Conservation (phyloP, 2,329 filamentous ascomycete genomes). For the Aspergillus aculeatinus region DNA sequence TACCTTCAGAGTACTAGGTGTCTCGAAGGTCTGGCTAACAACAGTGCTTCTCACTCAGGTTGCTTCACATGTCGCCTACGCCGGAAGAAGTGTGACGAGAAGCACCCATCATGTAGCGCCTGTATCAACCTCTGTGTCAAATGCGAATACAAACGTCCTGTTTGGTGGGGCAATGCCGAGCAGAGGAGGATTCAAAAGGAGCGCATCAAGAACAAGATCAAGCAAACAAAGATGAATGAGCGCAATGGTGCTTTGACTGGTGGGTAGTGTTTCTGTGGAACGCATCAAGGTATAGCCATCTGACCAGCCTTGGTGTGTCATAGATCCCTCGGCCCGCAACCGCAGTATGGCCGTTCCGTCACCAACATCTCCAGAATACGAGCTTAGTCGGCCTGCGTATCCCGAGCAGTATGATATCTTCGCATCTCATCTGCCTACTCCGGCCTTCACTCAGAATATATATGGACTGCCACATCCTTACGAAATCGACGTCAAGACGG, state of each 20-base stretch:
- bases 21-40: background rate
- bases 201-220: conserved; percentile 94
- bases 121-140: conserved; percentile 72
- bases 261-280: conserved; percentile 16
- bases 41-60: conserved; percentile 42
- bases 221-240: conserved; percentile 90
- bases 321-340: conserved; percentile 18
- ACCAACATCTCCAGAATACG: conserved; percentile 63
- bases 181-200: conserved; percentile 85
- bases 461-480: conserved; percentile 69
- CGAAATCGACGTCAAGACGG: conserved; percentile 94
- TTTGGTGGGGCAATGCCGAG: conserved; percentile 97
- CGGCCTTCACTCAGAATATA: conserved; percentile 59
- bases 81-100: conserved; percentile 69
- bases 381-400: conserved; percentile 68
- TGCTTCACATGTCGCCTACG: conserved; percentile 68
- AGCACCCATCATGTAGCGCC: conserved; percentile 62
- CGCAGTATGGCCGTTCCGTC: conserved; percentile 46
- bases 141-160: conserved; percentile 94
- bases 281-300: background rate
- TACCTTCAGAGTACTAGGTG: background rate
- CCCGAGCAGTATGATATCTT: conserved; percentile 45
- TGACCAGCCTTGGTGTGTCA: conserved; percentile 6
- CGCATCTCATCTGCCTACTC: conserved; percentile 43
- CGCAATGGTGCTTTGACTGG: conserved; percentile 63